Base-by-base conservation (phyloP, 2,329 filamentous ascomycete species). In the Coniella lustricola region DNA sequence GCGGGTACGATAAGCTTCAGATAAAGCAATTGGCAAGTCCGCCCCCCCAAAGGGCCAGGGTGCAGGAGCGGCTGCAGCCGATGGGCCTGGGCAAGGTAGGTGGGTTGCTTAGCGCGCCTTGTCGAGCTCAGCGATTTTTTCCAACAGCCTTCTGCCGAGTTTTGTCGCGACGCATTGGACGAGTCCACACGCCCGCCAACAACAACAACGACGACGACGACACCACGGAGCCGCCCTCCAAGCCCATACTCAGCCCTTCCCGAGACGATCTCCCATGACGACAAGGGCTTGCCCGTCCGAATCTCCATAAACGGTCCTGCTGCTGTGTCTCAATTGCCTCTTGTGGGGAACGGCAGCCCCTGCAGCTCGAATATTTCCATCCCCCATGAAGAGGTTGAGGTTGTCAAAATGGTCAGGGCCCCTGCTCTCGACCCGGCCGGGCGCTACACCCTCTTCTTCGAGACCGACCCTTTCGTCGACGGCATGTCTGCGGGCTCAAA, bases 331-430 rank as follows among this genome's bases (percentile, higher is more conserved):
- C 51, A 48, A 53, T 48, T 37, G 38, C 37, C 34, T 17, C 21
- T 36, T 50, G 47, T 36, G 48, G 25, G 25, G 25, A n/a, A 29
- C 25, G 10, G 25, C 25, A 29, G 25, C 25, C 25, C 41, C 36
- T 44, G 31, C 37, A 16, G 22, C 36, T 35, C 48, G 46, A 47
- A 54, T 48, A 39, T 48, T 43, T 40, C 41, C 32, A 20, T 14
- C 55, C 50, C 57, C 60, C 59, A 82, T 82, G 77, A 81, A 80
- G 72, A 76, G 77, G 68, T 70, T 83, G 74, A 72, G 76, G 59
- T 62, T 81, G 61, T 73, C 76, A 58, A 71, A 74, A 70, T 77
- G 77, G 71, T 75, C 78, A 61, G 70, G 72, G 63, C 80, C 79
- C 71, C 70, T 78, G 70, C 74, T 81, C 62, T 70, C 63, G 69